Conservation (phyloP, 331 rosid genomes). For the Erythrophleum ivorense region DNA sequence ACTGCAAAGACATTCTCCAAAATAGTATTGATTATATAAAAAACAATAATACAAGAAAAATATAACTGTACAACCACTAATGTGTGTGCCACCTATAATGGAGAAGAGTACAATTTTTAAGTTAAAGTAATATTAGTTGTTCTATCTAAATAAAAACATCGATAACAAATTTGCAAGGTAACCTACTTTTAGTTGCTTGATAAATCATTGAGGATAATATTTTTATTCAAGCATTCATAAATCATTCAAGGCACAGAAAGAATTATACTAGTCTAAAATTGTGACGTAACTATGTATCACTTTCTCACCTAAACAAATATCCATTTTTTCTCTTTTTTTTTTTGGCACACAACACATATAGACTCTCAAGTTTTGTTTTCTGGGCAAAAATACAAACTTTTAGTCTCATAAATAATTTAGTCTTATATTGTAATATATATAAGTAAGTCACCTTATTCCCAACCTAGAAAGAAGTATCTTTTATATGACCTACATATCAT, state of each 20-base stretch:
- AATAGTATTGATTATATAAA: slow-evolving; percentile 10
- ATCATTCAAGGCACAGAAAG: slow-evolving; percentile 14
- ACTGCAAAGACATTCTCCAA: slow-evolving; percentile 11
- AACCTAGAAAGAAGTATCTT: not conserved
- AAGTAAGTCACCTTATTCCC: not conserved
- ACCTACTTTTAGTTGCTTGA: not conserved
- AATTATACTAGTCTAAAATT: slow-evolving; percentile 13
- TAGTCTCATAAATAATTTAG: not conserved
- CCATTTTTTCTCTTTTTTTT: not conserved
- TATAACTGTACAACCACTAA: slow-evolving; percentile 95
- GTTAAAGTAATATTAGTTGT: slow-evolving; percentile 26
- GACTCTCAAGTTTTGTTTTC: not conserved
- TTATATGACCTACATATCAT: not conserved
- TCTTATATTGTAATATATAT: not conserved
- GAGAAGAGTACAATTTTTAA: slow-evolving; percentile 33
- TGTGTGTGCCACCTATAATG: slow-evolving; percentile 84
- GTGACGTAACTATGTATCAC: slow-evolving; percentile 6
- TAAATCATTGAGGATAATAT: slow-evolving; percentile 8
- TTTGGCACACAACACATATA: not conserved
- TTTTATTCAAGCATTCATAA: slow-evolving; percentile 4
- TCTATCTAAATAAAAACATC: slow-evolving; percentile 25
- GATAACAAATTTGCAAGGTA: slow-evolving; percentile 13
- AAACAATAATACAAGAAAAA: slow-evolving; percentile 15
- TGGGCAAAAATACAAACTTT: not conserved
- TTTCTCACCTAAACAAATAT: not conserved